phyloP scores from a whole-genome alignment of 768 basidiomycete genomes.

The Suillus hirtellus region DNA sequence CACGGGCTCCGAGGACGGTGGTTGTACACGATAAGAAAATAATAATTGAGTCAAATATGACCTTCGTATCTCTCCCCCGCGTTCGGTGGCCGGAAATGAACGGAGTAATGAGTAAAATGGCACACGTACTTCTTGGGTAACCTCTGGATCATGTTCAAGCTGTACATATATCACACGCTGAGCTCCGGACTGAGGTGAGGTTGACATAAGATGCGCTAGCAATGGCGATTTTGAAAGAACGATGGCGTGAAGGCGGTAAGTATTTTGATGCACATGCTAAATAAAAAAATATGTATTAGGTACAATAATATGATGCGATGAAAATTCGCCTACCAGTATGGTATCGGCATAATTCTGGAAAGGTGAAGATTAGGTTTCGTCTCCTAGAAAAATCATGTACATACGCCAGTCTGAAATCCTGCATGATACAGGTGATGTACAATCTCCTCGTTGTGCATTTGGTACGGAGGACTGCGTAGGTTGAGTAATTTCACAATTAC shows the following conservation, averaged over 20 bases:
- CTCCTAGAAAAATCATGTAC: slow-evolving; percentile 33
- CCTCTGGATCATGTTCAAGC: slow-evolving; percentile 76
- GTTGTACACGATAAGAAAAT: slow-evolving; percentile 19
- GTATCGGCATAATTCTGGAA: slow-evolving; percentile 81
- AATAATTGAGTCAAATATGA: slow-evolving; percentile 20
- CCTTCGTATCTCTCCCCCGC: slow-evolving; percentile 21
- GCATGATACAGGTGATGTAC: slow-evolving; percentile 77
- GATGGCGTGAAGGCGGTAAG: slow-evolving; percentile 80
- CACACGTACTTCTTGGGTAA: slow-evolving; percentile 78
- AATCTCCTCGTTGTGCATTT: slow-evolving; percentile 73
- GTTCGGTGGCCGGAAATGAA: slow-evolving; percentile 34
- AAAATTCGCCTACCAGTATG: slow-evolving; percentile 56
- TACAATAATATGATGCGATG: slow-evolving; percentile 12
- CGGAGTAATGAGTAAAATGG: slow-evolving; percentile 21
- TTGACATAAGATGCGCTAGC: slow-evolving; percentile 86
- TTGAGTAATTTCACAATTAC: slow-evolving; percentile 11
- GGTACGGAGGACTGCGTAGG: slow-evolving; percentile 44
- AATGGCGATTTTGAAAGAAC: slow-evolving; percentile 86
- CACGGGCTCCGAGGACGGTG: slow-evolving; percentile 23
- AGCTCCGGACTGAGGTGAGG: slow-evolving; percentile 64
- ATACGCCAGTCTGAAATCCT: slow-evolving; percentile 80
- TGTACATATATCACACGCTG: slow-evolving; percentile 73
- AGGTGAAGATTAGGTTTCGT: slow-evolving; percentile 13
- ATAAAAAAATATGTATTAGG: slow-evolving; percentile 16
- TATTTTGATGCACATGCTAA: slow-evolving; percentile 73